Evolutionary conservation across 2,329 filamentous ascomycete species (phyloP).

Genomic region (Nemania sp.): DNA sequence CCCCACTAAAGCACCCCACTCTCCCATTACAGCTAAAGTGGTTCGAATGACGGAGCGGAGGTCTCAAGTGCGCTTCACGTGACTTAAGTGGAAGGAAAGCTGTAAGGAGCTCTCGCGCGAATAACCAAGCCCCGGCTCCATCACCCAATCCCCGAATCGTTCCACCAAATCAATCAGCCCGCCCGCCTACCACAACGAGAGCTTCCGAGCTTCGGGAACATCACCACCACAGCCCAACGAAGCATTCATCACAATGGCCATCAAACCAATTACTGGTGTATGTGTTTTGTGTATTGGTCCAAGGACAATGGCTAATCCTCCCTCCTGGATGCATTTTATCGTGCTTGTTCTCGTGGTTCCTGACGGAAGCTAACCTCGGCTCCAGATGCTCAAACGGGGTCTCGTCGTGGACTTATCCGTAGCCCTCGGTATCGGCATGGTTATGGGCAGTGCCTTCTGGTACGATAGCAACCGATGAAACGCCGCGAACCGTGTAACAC

Average conservation of each 20-base stretch:
- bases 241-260: conserved; percentile 50
- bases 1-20: not conserved
- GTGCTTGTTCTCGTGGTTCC: not conserved
- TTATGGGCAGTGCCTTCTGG: conserved; percentile 61
- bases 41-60: no score
- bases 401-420: conserved; percentile 60
- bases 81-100: conserved; percentile 17
- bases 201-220: conserved; percentile 10
- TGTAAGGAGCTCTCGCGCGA: conserved; percentile 22
- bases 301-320: conserved; percentile 37
- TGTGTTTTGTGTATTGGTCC: conserved; percentile 56
- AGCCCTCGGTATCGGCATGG: conserved; percentile 59
- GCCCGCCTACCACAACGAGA: conserved; percentile 11
- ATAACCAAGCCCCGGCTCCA: conserved; percentile 24
- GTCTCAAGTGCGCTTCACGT: conserved; percentile 16
- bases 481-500: no score
- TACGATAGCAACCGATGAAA: conserved; percentile 44
- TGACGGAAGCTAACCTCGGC: conserved; percentile 34
- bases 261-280: conserved; percentile 64
- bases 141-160: conserved; percentile 25
- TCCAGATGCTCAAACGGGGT: conserved; percentile 62
- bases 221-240: conserved; percentile 21
- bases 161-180: conserved; percentile 25
- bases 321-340: conserved; percentile 28
- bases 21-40: not conserved